phyloP scores from a whole-genome alignment of 177 flowering plant species.

The Vitis hybrid region DNA sequence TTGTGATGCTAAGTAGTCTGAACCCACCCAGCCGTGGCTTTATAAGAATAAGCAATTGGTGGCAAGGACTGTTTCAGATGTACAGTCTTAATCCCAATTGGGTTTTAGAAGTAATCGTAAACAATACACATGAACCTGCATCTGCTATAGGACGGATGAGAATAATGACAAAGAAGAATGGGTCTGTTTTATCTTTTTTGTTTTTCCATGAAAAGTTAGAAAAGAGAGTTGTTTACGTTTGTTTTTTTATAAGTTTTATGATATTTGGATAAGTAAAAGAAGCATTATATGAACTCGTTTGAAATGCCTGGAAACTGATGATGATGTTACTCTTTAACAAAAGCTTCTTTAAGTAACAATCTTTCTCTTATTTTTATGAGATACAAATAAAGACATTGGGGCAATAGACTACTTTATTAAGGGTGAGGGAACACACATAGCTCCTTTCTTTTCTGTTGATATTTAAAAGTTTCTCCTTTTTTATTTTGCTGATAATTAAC shows the following conservation, averaged over 20 bases:
- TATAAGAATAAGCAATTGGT: too few species aligned
- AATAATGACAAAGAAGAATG: not conserved
- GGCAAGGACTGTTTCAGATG: too few species aligned
- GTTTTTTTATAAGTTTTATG: not conserved
- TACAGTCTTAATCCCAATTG: too few species aligned
- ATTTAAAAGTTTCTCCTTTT: constrained; percentile 5
- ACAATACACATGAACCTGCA: not conserved
- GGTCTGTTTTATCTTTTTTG: not conserved
- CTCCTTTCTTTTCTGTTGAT: constrained; percentile 11
- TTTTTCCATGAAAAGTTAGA: not conserved
- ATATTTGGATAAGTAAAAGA: constrained; percentile 1
- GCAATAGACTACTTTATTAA: constrained; percentile 21
- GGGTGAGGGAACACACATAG: constrained; percentile 11
- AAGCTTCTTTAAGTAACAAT: constrained; percentile 34
- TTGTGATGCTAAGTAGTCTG: too few species aligned
- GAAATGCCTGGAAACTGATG: constrained; percentile 22
- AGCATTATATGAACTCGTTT: not conserved
- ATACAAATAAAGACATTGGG: constrained; percentile 26
- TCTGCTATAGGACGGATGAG: not conserved
- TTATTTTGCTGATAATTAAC: not conserved
- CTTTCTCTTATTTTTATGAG: constrained; percentile 52
- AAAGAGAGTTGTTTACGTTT: not conserved
- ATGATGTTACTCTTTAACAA: constrained; percentile 25
- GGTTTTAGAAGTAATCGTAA: too few species aligned
- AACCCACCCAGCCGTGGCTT: too few species aligned